These are phyloP conservation scores for Lipomyces mesembrius DNA, from an alignment of 805 yeast species.

Conservation along the genomic window DNA sequence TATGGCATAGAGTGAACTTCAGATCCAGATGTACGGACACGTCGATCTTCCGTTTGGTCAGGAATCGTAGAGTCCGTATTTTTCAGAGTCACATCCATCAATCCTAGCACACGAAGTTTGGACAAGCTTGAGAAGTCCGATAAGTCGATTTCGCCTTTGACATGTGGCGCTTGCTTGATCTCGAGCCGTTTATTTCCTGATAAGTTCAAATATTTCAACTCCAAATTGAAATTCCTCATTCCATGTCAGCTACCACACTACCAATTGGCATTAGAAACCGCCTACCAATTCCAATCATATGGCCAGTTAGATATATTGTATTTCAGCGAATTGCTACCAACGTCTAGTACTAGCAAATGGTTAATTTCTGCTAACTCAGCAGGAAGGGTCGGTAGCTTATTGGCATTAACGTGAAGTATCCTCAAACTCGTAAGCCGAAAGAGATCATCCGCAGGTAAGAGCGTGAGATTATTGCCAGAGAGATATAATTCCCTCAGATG, in stretches of 20 bases:
- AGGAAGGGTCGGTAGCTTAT: constrained; percentile 83
- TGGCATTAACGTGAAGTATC: constrained; percentile 74
- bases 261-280: neutral
- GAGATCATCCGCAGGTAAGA: constrained; percentile 85
- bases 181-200: constrained; percentile 93
- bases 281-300: constrained; percentile 93
- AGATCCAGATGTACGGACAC: constrained; percentile 90
- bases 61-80: constrained; percentile 83
- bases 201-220: constrained; percentile 78
- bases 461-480: constrained; percentile 80
- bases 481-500: constrained; percentile 68
- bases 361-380: constrained; percentile 77
- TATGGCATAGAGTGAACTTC: constrained; percentile 74
- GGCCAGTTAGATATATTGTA: constrained; percentile 94
- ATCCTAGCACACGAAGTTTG: constrained; percentile 72
- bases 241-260: neutral
- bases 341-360: constrained; percentile 75
- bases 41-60: constrained; percentile 78
- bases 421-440: constrained; percentile 62
- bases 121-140: constrained; percentile 76
- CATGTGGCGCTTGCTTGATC: constrained; percentile 62
- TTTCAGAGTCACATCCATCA: constrained; percentile 87
- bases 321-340: constrained; percentile 85
- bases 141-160: constrained; percentile 46
- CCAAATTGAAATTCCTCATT: constrained; percentile 63